phyloP scores from a whole-genome alignment of 2,329 filamentous ascomycete genomes.

The Anthostomella pinea region DNA sequence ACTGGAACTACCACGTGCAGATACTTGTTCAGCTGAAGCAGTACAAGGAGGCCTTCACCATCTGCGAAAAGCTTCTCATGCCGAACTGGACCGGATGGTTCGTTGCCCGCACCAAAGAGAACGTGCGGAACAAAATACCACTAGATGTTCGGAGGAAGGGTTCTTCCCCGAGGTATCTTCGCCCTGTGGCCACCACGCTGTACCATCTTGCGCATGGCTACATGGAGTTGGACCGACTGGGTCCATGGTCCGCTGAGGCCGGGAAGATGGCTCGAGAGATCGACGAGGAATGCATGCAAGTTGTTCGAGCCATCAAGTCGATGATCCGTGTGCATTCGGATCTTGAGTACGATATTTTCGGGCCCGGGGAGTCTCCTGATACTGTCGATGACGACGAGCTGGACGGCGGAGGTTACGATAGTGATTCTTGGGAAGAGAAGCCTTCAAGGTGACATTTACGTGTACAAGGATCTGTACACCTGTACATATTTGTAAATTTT shows the following conservation, averaged over 20 bases:
- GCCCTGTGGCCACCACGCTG: conserved; percentile 45
- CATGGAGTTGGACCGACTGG: conserved; percentile 45
- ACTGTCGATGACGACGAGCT: conserved; percentile 3
- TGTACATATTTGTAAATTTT: conserved; percentile 4
- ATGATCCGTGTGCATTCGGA: conserved; percentile 28
- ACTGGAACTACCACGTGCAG: conserved; percentile 79
- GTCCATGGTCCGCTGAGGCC: conserved; percentile 47
- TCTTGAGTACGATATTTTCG: conserved; percentile 26
- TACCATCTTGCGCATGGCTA: conserved; percentile 49
- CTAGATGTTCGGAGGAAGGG: conserved; percentile 40
- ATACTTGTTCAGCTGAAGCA: conserved; percentile 59
- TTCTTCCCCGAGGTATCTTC: conserved; percentile 35
- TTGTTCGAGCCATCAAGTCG: conserved; percentile 29
- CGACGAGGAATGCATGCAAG: conserved; percentile 34
- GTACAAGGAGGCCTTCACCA: conserved; percentile 64
- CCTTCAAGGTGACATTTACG: conserved; percentile 5
- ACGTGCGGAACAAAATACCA: conserved; percentile 29
- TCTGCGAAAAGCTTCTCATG: conserved; percentile 79
- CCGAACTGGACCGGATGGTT: conserved; percentile 74
- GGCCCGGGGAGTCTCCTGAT: conserved; percentile 12
- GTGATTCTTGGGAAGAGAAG: neutral
- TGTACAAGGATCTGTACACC: neutral
- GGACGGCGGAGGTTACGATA: conserved; percentile 1
- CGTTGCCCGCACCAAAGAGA: conserved; percentile 26
- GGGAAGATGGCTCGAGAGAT: conserved; percentile 39